Evolutionary conservation across 2,329 filamentous ascomycete genomes (phyloP), one percentile per base, ranked within the genome.

Genomic region (Aphanocladium album): DNA sequence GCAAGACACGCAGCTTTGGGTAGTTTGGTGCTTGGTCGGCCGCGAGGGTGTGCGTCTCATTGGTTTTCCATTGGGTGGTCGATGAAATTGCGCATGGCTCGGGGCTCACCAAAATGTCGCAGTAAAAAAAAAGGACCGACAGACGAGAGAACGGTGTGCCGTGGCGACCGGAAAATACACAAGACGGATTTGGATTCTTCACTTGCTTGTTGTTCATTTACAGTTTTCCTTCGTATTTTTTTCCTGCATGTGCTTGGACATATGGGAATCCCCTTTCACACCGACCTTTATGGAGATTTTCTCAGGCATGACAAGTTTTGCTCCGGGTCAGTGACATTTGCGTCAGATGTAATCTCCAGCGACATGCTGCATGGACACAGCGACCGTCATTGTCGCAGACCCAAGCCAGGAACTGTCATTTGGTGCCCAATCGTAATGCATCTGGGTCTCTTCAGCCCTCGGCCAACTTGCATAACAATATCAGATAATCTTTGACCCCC

Each of bases 11-110:
- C 43, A 46, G 43, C 43, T 46, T 19, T 46, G 35, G 35, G n/a
- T n/a, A n/a, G n/a, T n/a, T n/a, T n/a, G n/a, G 33, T 12, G 33
- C 33, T 35, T 35, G 35, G 35, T 16, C 7, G 35, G 35, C 3
- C 7, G 9, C 5, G 30, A 30, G 30, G 30, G 30, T 9, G 30
- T n/a, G 30, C 30, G 9, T 30, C 30, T 30, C 9, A 30, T 30
- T 39, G n/a, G 9, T 16, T 37, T 46, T 25, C 17, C 7, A 27
- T 39, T 54, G 16, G 50, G 4, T 39, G 17, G 30, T 25, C 39
- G 53, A 30, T 33, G 41, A 55, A 55, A 55, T 55, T 55, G 53
- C 53, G 52, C 39, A 45, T 55, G 53, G 54, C 19, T 37, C 19
- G 19, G 0, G 17, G 8, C 23, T 21, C 43, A 19, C 17, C n/a